Percentiles rank a stretch among this genome's conserved stretches.
These are phyloP conservation scores for Ramularia collo-cygni DNA, from an alignment of 2,329 filamentous ascomycete species.

Conservation along the genomic window DNA sequence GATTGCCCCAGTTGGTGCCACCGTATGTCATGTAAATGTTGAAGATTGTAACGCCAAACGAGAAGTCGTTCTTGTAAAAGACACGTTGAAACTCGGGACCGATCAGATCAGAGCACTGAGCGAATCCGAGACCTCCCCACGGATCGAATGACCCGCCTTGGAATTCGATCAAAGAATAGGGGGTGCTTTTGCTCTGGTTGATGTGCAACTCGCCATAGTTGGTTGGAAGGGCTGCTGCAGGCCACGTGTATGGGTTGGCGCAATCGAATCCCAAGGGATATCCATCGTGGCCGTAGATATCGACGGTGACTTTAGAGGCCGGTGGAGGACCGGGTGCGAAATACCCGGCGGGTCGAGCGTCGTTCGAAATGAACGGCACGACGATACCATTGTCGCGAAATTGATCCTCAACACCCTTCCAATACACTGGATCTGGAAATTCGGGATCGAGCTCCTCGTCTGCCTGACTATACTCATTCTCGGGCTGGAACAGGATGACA, in stretches of 20 bases:
- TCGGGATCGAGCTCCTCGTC: constrained; percentile 37
- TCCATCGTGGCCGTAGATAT: constrained; percentile 59
- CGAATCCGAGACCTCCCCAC: constrained; percentile 66
- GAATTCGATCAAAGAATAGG: constrained; percentile 56
- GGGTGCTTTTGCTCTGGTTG: constrained; percentile 57
- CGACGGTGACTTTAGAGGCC: constrained; percentile 43
- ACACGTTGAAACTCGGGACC: constrained; percentile 70
- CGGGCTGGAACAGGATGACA: constrained; percentile 70
- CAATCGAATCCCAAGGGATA: constrained; percentile 46
- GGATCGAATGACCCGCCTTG: constrained; percentile 55
- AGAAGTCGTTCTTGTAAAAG: constrained; percentile 57
- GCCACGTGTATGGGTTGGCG: constrained; percentile 57
- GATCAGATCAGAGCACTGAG: constrained; percentile 57
- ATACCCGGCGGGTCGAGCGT: constrained; percentile 54
- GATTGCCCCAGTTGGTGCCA: constrained; percentile 67
- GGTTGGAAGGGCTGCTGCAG: constrained; percentile 49
- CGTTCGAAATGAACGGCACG: constrained; percentile 70
- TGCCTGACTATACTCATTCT: constrained; percentile 67
- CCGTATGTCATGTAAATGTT: constrained; percentile 75
- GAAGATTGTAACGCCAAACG: constrained; percentile 54
- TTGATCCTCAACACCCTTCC: constrained; percentile 60
- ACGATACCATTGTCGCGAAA: constrained; percentile 61
- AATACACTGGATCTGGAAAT: constrained; percentile 62
- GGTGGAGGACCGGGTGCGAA: constrained; percentile 54
- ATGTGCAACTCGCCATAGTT: constrained; percentile 50